Base-by-base conservation (phyloP, 2,329 filamentous ascomycete species). In the Anthostomella pinea region DNA sequence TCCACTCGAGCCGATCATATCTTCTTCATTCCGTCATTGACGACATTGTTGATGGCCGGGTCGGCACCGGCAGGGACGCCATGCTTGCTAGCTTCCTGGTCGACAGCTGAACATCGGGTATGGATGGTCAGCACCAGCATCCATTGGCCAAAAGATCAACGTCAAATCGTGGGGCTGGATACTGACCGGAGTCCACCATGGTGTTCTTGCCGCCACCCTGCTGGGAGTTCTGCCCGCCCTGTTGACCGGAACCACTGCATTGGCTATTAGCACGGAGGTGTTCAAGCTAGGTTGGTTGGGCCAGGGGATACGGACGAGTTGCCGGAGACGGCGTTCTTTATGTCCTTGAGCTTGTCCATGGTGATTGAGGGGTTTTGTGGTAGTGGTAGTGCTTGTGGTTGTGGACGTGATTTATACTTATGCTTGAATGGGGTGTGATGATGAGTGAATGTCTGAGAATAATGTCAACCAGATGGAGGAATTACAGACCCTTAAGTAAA, bases 21-120 rank as follows among this genome's bases (percentile, higher is more conserved):
- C 43, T 62, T 62, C 42, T 63, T 62, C 35, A 58, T 28, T 41
- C 55, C 58, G 8, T 60, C 48, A 42, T 62, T 62, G 42, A 60
- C 56, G 8, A 57, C 17, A 41, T 61, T 62, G 53, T 62, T 62
- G 38, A 63, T 47, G 45, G 57, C 57, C 3, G 59, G 56, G 37
- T 62, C 57, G 1, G 53, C 8, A 8, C 46, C 52, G 15, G 58
- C 52, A 3, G 59, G 49, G 3, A 63, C 4, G 11, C 57, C 60
- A 39, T 63, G 60, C 46, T 58, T 60, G 34, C 43, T 42, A 9
- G 60, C 60, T 17, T 58, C 52, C 19, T 51, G 43, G 27, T 63
- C 58, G 40, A 62, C 35, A 17, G 49, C 60, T 63, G 26, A 14
- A 15, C 4, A 15, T 20, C n/a, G n/a, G n/a, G n/a, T n/a, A n/a